A percentile compares a stretch with the other conserved stretches of the same genome.
Evolutionary conservation across 2,329 filamentous ascomycete species (phyloP).

Genomic region (Arthroderma sp.): DNA sequence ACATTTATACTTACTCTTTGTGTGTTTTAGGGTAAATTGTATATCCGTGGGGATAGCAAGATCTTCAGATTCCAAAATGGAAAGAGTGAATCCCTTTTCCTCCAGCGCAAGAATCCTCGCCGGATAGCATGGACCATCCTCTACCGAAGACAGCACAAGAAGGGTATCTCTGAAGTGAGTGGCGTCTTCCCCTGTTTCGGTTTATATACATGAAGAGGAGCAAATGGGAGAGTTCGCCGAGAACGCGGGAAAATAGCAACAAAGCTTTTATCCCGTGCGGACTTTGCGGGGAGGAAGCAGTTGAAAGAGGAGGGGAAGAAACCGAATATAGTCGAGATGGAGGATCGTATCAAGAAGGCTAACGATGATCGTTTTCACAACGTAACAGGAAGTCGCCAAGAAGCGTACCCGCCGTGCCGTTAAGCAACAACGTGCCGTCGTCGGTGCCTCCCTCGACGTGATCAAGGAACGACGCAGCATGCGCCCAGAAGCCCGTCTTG

Average conservation of each 20-base stretch:
- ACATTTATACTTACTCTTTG: constrained; percentile 4
- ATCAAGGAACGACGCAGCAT: constrained; percentile 97
- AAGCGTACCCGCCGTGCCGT: constrained; percentile 96
- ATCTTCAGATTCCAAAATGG: constrained; percentile 99
- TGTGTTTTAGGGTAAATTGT: constrained; percentile 81
- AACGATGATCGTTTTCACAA: constrained; percentile 8
- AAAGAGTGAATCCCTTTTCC: constrained; percentile 99
- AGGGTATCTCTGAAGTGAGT: constrained; percentile 99
- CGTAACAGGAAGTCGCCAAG: constrained; percentile 89
- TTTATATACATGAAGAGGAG: background rate
- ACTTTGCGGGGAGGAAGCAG: background rate
- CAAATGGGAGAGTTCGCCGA: background rate
- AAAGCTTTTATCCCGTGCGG: no score
- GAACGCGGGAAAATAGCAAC: no score
- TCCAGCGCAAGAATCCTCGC: constrained; percentile 99
- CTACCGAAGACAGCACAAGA: constrained; percentile 97
- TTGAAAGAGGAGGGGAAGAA: constrained; percentile 6
- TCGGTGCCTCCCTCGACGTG: constrained; percentile 97
- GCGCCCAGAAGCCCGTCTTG: constrained; percentile 89
- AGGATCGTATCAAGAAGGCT: background rate
- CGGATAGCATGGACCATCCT: constrained; percentile 98
- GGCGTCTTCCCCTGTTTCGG: background rate
- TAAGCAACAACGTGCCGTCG: constrained; percentile 97
- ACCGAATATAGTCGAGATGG: background rate
- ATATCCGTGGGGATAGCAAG: constrained; percentile 99